Conservation (phyloP, 371 early-diverging fungal genomes). For the Dentiscutata heterogama region DNA sequence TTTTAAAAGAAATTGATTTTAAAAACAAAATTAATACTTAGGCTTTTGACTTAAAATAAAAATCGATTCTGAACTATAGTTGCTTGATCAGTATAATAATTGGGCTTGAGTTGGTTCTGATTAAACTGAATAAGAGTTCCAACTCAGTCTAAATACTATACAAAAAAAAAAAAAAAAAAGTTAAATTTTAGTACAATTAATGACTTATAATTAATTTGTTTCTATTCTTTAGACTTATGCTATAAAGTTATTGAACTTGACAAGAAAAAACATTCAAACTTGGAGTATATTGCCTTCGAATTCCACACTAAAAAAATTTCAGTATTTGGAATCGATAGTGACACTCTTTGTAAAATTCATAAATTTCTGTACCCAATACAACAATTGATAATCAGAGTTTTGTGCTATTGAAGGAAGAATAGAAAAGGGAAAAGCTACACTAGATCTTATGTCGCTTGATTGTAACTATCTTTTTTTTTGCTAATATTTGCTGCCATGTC, state of each 20-base stretch:
- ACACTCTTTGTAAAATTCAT: constrained; percentile 27
- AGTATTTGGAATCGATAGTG: not conserved
- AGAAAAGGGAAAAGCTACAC: not conserved
- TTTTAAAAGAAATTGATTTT: too few relatives aligned
- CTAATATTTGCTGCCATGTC: not conserved
- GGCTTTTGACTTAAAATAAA: too few relatives aligned
- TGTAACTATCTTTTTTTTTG: constrained; percentile 10
- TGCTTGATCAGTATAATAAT: too few relatives aligned
- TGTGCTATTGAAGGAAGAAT: not conserved
- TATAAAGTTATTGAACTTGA: not conserved
- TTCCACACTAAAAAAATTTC: constrained; percentile 23
- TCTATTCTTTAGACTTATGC: not conserved
- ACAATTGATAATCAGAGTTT: constrained; percentile 15
- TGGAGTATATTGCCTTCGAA: not conserved
- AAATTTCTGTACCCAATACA: constrained; percentile 23
- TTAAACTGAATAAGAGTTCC: too few relatives aligned
- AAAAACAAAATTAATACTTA: too few relatives aligned
- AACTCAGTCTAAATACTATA: too few relatives aligned
- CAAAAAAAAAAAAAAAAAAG: too few relatives aligned
- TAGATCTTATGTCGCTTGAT: not conserved
- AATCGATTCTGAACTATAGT: too few relatives aligned
- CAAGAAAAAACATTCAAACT: constrained; percentile 13
- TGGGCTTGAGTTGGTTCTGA: too few relatives aligned
- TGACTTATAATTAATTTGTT: too few relatives aligned
- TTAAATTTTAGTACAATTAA: too few relatives aligned